Evolutionary conservation across 2,329 filamentous ascomycete species (phyloP), one percentile per base, ranked within the genome.

Genomic region (Ascochyta pisi): DNA sequence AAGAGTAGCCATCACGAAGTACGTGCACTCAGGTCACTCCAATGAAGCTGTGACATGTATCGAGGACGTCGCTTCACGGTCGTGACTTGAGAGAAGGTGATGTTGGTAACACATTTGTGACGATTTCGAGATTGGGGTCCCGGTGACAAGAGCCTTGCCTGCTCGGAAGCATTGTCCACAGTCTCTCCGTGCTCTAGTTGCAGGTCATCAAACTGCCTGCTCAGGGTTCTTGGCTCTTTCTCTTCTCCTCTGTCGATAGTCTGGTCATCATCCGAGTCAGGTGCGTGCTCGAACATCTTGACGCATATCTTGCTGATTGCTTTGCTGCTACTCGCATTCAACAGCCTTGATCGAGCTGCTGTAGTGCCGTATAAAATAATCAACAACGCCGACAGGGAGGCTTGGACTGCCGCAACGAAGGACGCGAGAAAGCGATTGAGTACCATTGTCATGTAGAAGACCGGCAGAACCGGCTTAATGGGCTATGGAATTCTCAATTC

Each of bases 371-470:
- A 84, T 47, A 70, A 73, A 48, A 84, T 82, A 33, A 83, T 83
- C 4, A 85, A 70, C 4, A 85, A 67, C 0, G 84, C 82, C 3
- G 81, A 81, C 4, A 84, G 66, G 34, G 80, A 83, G 23, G 83
- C 83, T 67, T 85, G 82, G 23, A 85, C 67, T 3, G 82, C 82
- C 24, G 81, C 81, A 9, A 83, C 65, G 56, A 84, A 83, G 15
- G 76, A 80, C 60, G 66, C 56, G 24, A 71, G 50, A 33, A 58
- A 34, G n/a, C 47, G 24, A 13, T 45, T 48, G 10, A 48, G 23
- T 16, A 42, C 43, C 43, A 38, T 47, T 15, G 13, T 37, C 4
- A 27, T 2, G 7, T 16, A 1, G n/a, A 19, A 15, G n/a, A 7
- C 2, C n/a, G 13, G 24, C 6, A 10, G 15, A 3, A 5, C 3